phyloP scores from a whole-genome alignment of 495 filamentous ascomycete genomes.

The Xylaria nigripes region DNA sequence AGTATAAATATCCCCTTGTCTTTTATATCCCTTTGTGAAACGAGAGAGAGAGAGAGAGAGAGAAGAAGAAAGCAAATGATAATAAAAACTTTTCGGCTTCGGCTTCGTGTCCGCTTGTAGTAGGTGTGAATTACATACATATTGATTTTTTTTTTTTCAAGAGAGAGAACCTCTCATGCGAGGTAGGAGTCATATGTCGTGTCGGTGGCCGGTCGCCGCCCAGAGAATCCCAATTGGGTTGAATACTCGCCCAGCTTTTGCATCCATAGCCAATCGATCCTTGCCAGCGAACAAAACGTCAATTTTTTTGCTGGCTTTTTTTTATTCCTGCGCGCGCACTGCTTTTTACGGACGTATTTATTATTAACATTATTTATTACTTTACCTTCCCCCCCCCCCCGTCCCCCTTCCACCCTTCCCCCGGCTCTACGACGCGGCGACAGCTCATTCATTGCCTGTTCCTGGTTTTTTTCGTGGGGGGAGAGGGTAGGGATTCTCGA shows the following conservation, averaged over 20 bases:
- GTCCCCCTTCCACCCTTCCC: no score
- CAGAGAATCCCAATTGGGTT: neutral
- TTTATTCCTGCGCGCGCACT: neutral
- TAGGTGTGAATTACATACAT: neutral
- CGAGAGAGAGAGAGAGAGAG: no score
- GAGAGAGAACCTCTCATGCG: no score
- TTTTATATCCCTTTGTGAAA: no score
- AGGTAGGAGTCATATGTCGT: neutral
- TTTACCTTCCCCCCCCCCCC: no score
- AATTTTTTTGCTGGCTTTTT: neutral
- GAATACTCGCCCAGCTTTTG: constrained; percentile 1
- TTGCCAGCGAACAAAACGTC: neutral
- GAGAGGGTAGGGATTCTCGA: no score
- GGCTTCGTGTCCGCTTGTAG: neutral
- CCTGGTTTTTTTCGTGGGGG: no score
- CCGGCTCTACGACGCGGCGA: neutral
- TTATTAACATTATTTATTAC: no score
- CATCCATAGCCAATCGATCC: constrained; percentile 5
- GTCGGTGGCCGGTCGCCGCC: neutral
- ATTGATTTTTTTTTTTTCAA: no score
- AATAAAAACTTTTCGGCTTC: no score
- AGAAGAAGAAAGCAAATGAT: no score
- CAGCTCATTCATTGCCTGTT: neutral
- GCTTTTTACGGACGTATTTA: no score
- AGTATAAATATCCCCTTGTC: neutral